Evolutionary conservation across 345 rosid species (phyloP), one percentile per base, ranked within the genome.

Genomic region (Eucalyptus pauciflora): DNA sequence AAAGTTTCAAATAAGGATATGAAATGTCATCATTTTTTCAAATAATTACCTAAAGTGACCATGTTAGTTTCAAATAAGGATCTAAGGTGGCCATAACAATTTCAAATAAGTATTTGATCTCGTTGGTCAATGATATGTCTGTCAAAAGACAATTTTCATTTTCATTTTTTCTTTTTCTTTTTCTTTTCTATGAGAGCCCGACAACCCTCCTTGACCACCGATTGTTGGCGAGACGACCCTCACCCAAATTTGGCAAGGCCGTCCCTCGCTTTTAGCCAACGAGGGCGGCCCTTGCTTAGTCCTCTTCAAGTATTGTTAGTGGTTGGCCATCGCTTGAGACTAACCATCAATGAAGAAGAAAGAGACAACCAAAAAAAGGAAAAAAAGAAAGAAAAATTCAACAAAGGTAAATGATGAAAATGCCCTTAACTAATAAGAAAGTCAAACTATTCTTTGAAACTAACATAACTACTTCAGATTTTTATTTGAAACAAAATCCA

Each of bases 101-200:
- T 51, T 51, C 3, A 51, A 51, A 51, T 3, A 51, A 2, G 1
- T 0, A 3, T 0, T 0, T 52, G 2, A 17, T 17, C 10, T 17
- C 0, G 1, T 0, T 1, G 0, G 0, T 7, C 0, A 52, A 52
- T 52, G 0, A 52, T 18, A 52, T 18, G 24, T 52, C 0, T 52
- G 4, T 52, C 56, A 17, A 52, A 17, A 52, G 24, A 17, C 0
- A 17, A 18, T 17, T 7, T 52, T 52, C 1, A 51, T 51, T 17
- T 51, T 51, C 54, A 1, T 7, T 45, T 45, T 45, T 8, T 45
- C 1, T 7, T 17, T 51, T 7, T 7, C 3, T 0, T 52, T 52
- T 18, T 52, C 0, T 52, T 52, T 52, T 4, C 24, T 1, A 18
- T 3, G 5, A 52, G 58, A 52, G 56, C 56, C 1, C 0, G 0